Evolutionary conservation across 345 rosid species (phyloP).

Genomic region (Gynandropsis gynandra): DNA sequence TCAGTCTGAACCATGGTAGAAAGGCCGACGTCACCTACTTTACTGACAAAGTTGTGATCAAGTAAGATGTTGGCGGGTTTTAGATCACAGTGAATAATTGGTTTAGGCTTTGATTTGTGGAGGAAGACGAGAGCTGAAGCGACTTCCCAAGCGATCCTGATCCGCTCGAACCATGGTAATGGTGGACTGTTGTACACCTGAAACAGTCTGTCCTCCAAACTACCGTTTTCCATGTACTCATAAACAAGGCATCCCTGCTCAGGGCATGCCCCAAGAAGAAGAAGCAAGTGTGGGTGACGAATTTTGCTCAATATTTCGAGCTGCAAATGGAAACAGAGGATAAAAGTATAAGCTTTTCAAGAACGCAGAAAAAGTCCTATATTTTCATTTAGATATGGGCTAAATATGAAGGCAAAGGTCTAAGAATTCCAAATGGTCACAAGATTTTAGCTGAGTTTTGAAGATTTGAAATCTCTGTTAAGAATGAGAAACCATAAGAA

Average conservation of each 20-base stretch:
- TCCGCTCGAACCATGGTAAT: constrained; percentile 61
- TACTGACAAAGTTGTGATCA: constrained; percentile 53
- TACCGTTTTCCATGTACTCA: constrained; percentile 68
- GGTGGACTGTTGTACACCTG: constrained; percentile 34
- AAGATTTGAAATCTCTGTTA: no score
- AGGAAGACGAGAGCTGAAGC: constrained; percentile 58
- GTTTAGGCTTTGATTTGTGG: constrained; percentile 51
- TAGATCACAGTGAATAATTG: constrained; percentile 60
- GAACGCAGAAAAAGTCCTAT: no score
- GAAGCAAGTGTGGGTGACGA: constrained; percentile 64
- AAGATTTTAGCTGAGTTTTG: no score
- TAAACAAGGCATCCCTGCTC: constrained; percentile 55
- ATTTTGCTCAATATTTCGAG: constrained; percentile 57
- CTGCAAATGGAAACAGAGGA: constrained; percentile 31
- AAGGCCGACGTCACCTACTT: constrained; percentile 68
- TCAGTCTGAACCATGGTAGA: constrained; percentile 37
- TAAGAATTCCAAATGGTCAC: no score
- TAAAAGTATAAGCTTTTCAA: no score
- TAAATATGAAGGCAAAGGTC: no score
- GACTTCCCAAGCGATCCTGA: constrained; percentile 63
- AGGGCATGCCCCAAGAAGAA: constrained; percentile 68
- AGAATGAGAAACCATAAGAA: no score
- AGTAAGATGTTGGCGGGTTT: constrained; percentile 79
- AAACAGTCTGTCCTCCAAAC: constrained; percentile 47
- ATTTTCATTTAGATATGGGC: no score